phyloP scores from a whole-genome alignment of 202 grass and related monocot genomes.

The Zizania palustris region DNA sequence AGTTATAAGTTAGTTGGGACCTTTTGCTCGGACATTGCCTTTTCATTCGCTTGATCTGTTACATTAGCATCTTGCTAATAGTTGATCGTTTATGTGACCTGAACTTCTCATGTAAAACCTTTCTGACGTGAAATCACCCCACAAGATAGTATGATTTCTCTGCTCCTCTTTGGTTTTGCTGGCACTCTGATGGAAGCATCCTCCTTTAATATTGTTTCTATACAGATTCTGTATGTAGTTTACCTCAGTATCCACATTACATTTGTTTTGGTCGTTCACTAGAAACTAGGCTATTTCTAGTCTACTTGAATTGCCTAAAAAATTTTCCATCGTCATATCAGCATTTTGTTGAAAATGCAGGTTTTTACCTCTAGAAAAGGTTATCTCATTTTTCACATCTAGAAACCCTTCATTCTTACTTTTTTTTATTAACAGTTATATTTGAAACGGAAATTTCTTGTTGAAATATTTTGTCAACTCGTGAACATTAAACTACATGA shows the following conservation, averaged over 20 bases:
- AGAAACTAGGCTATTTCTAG: background rate
- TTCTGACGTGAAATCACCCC: background rate
- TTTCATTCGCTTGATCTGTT: conserved; percentile 27
- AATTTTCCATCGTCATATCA: background rate
- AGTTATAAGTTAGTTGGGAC: background rate
- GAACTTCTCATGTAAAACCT: background rate
- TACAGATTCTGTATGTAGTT: no score
- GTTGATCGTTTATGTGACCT: conserved; percentile 10
- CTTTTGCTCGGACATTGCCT: background rate
- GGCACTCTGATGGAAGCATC: no score
- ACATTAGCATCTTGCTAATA: conserved; percentile 51
- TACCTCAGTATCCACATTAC: background rate
- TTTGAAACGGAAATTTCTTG: background rate
- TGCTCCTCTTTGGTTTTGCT: no score
- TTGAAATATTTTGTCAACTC: background rate
- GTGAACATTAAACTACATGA: background rate
- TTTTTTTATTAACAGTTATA: background rate
- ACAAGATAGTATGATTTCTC: background rate
- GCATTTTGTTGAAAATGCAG: background rate
- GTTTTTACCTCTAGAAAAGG: conserved; percentile 10
- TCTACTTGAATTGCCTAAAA: background rate
- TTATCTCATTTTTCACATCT: no score
- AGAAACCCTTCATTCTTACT: no score
- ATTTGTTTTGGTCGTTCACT: background rate
- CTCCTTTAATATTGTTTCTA: no score